Evolutionary conservation across 345 rosid genomes (phyloP), one percentile per base, ranked within the genome.

Genomic region (Turnera subulata): DNA sequence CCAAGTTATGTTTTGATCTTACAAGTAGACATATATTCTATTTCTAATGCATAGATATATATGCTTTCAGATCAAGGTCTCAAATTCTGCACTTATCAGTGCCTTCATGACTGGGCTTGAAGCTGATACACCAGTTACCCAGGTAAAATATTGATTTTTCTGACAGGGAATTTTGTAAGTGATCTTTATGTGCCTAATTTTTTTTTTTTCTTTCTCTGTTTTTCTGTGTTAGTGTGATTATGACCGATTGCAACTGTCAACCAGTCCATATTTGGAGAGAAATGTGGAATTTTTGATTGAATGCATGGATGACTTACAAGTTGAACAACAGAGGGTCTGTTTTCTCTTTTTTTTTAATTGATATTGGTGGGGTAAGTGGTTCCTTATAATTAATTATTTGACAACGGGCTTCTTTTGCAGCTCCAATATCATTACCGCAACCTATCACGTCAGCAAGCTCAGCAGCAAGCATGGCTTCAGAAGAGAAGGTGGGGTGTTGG

Each of bases 381-480:
- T n/a, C n/a, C n/a, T 15, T 57, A 29, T 42, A n/a, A 45, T 24
- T 24, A 37, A 47, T 29, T 29, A 29, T 29, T 29, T 29, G 4
- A 29, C 35, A 55, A 51, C 20, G 47, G 5, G 39, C 51, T 57
- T 33, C 48, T 50, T 48, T 66, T 77, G 6, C 84, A 94, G 99
- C 88, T 88, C 71, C 99, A 94, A 79, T 94, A 61, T 60, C 71
- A 94, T 75, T 73, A 94, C 66, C 67, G 99, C 19, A 88, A 79
- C 64, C 69, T 90, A 64, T 81, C 96, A 29, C 96, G 99, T 24
- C 97, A 94, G 64, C 99, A 94, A 80, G 89, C 80, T 1, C 99
- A 94, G 63, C 99, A 94, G 65, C 99, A 94, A 76, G 77, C 95
- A 55, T 90, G 99, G 99, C 88, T 94, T 71, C 99, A 94, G 73